Base-by-base conservation (phyloP, 2,329 filamentous ascomycete species). In the Colletotrichum sp. region DNA sequence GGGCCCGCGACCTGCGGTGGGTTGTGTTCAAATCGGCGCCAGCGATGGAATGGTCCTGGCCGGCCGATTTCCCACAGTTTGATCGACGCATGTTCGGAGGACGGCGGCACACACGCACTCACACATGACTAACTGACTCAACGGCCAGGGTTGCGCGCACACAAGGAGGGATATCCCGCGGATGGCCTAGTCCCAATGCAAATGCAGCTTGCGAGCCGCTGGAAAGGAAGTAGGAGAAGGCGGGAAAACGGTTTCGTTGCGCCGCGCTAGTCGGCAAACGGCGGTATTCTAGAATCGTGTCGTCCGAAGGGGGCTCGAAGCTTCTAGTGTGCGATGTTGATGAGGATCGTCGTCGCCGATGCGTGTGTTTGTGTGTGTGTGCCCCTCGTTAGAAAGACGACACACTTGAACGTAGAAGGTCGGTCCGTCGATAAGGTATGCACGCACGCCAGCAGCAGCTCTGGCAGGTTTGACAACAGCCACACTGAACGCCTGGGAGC, bases 91-190 rank as follows among this genome's bases (percentile, higher is more conserved):
- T 55, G 70, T 61, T 61, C 55, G 57, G 67, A 61, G 68, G 55
- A n/a, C 68, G 25, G 27, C 61, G 52, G 52, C 19, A 48, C 39
- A 44, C 16, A 39, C 16, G 4, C 12, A 61, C 34, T 5, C 22
- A 34, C 52, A n/a, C 60, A 28, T 63, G 59, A 36, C 70, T 65
- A 64, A 73, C 70, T 68, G 73, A 73, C 64, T 75, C 73, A 44
- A 68, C 64, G 22, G 34, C 32, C 28, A 16, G 19, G 30, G 15
- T 48, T 48, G 39, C 39, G 39, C 19, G 28, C 44, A 63, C 22
- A 44, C 61, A 19, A n/a, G 19, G 39, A 48, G 39, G 32, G 16
- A 59, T 25, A 61, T 57, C 63, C 65, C 39, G 39, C n/a, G 64
- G 57, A 13, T 48, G 25, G 34, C 39, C 72, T 48, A 64, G 28